phyloP scores from a whole-genome alignment of 2,329 filamentous ascomycete species.

The Incumbomyces lentus region DNA sequence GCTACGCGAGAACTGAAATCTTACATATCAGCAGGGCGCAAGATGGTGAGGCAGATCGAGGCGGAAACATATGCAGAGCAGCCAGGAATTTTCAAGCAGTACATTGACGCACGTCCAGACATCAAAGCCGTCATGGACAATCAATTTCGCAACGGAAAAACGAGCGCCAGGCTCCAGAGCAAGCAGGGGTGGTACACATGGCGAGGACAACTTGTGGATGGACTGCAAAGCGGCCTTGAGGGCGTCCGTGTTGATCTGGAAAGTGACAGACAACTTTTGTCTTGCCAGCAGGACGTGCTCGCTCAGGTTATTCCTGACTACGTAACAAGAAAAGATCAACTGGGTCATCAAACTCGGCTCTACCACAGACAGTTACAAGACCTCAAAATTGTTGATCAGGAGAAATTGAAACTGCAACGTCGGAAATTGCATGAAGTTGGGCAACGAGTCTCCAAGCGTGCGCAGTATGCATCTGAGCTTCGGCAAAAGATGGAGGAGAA shows the following conservation, averaged over 20 bases:
- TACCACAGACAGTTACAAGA: constrained; percentile 64
- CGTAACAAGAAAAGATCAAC: constrained; percentile 47
- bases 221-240: constrained; percentile 69
- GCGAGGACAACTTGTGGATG: constrained; percentile 78
- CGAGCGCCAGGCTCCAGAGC: constrained; percentile 76
- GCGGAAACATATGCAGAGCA: constrained; percentile 81
- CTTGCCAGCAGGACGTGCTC: constrained; percentile 59
- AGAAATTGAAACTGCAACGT: constrained; percentile 65
- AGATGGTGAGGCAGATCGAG: constrained; percentile 84
- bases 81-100: constrained; percentile 82
- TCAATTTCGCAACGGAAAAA: constrained; percentile 96
- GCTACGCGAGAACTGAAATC: constrained; percentile 81
- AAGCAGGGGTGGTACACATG: constrained; percentile 98
- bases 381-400: constrained; percentile 47
- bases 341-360: constrained; percentile 55
- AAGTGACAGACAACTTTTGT: constrained; percentile 56
- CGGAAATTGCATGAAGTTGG: constrained; percentile 56
- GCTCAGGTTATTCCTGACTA: constrained; percentile 57
- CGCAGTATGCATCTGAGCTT: constrained; percentile 54
- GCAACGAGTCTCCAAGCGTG: constrained; percentile 59
- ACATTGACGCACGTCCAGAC: constrained; percentile 72
- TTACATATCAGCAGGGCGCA: constrained; percentile 86
- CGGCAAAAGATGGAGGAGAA: constrained; percentile 58
- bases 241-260: constrained; percentile 68
- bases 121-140: constrained; percentile 84